Percentiles rank a stretch among this genome's conserved stretches.
phyloP scores from a whole-genome alignment of 192 early-diverging fungal genomes.

The Pilobolus umbonatus region DNA sequence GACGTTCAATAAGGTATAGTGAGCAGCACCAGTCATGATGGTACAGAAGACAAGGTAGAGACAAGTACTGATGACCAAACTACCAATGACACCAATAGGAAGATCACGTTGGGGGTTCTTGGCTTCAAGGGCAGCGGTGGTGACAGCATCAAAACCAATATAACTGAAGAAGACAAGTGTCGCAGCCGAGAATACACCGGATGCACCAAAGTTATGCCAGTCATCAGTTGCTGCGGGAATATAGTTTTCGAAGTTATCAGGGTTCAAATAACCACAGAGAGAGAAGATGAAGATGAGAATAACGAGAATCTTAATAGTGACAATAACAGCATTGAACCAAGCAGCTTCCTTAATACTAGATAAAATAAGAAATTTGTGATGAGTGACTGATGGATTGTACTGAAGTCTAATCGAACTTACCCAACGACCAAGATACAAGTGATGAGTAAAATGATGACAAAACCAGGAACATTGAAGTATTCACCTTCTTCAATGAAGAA shows the following conservation, averaged over 20 bases:
- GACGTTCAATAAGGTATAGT: slow-evolving; percentile 46
- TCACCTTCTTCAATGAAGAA: slow-evolving; percentile 37
- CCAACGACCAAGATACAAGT: slow-evolving; percentile 68
- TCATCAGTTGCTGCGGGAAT: slow-evolving; percentile 51
- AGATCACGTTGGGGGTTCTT: slow-evolving; percentile 73
- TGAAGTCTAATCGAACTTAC: slow-evolving; percentile 2
- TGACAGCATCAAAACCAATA: slow-evolving; percentile 86
- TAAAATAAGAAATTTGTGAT: background rate
- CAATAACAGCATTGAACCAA: slow-evolving; percentile 66
- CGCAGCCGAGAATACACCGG: slow-evolving; percentile 69
- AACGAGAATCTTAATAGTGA: slow-evolving; percentile 67
- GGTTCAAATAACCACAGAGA: slow-evolving; percentile 62
- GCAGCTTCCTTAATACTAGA: slow-evolving; percentile 61
- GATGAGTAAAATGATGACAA: slow-evolving; percentile 57
- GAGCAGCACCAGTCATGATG: slow-evolving; percentile 70
- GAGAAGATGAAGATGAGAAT: slow-evolving; percentile 79
- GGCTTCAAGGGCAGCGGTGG: slow-evolving; percentile 82
- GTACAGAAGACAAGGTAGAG: slow-evolving; percentile 69
- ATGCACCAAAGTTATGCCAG: slow-evolving; percentile 60
- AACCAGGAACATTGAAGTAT: slow-evolving; percentile 74
- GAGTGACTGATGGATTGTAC: background rate
- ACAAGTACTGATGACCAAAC: slow-evolving; percentile 68
- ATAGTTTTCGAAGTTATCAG: slow-evolving; percentile 72
- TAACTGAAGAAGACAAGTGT: slow-evolving; percentile 75
- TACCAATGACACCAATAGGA: slow-evolving; percentile 83